These are phyloP conservation scores for Fusarium multiceps DNA, from an alignment of 2,329 filamentous ascomycete species.

Conservation along the genomic window DNA sequence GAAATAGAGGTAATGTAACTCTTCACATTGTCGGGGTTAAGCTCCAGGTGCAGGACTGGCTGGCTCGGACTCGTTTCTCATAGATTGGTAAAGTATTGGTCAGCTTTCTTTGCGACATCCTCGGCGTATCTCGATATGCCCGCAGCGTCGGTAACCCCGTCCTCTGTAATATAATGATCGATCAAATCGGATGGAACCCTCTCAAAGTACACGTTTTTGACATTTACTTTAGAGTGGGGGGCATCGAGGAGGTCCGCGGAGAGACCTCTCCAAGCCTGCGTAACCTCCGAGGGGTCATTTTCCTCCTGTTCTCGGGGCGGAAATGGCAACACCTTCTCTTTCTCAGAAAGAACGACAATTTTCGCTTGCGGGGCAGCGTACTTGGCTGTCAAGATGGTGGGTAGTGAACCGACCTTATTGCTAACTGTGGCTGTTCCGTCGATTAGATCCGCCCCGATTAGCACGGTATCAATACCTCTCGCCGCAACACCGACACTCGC, in stretches of 20 bases:
- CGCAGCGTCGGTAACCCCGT: slow-evolving; percentile 56
- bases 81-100: slow-evolving; percentile 57
- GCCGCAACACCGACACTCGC: slow-evolving; percentile 67
- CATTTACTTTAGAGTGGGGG: slow-evolving; percentile 41
- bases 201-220: slow-evolving; percentile 69
- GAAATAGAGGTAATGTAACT: slow-evolving; percentile 15
- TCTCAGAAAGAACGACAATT: slow-evolving; percentile 67
- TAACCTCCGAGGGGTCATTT: slow-evolving; percentile 65
- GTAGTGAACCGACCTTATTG: slow-evolving; percentile 75
- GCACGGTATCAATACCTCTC: slow-evolving; percentile 63
- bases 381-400: slow-evolving; percentile 66
- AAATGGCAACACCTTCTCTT: slow-evolving; percentile 66
- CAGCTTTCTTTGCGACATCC: slow-evolving; percentile 51
- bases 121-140: slow-evolving; percentile 56
- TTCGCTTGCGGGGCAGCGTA: slow-evolving; percentile 58
- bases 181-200: slow-evolving; percentile 65
- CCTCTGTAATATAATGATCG: slow-evolving; percentile 66
- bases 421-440: slow-evolving; percentile 67
- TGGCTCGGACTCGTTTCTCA: slow-evolving; percentile 22
- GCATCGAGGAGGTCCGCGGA: neutral
- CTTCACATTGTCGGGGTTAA: slow-evolving; percentile 15
- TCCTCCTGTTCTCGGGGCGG: slow-evolving; percentile 59
- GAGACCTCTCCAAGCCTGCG: slow-evolving; percentile 56
- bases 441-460: slow-evolving; percentile 74
- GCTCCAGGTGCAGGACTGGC: slow-evolving; percentile 6